Evolutionary conservation across 805 yeast genomes (phyloP).

Genomic region (Yamadazyma sp.): DNA sequence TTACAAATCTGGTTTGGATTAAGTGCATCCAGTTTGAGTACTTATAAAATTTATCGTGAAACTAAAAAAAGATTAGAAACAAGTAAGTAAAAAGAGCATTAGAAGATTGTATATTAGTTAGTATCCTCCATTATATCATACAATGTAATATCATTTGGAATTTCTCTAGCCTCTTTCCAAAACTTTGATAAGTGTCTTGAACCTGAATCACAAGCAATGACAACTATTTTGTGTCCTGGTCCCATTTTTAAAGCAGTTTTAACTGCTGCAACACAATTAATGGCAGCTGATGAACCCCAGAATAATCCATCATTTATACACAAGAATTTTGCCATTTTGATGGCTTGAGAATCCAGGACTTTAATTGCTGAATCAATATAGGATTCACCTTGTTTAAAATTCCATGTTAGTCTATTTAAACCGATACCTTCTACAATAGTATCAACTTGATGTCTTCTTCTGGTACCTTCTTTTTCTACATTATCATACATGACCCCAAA

Average conservation of each 20-base stretch:
- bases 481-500: conserved; percentile 91
- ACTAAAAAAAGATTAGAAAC: conserved; percentile 23
- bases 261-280: conserved; percentile 88
- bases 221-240: conserved; percentile 68
- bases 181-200: conserved; percentile 86
- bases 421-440: conserved; percentile 95
- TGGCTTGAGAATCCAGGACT: conserved; percentile 77
- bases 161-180: conserved; percentile 68
- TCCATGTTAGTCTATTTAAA: conserved; percentile 78
- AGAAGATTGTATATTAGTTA: neutral
- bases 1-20: conserved; percentile 47
- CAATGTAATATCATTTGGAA: conserved; percentile 32
- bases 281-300: conserved; percentile 90
- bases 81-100: no score
- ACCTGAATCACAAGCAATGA: conserved; percentile 92
- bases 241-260: conserved; percentile 44
- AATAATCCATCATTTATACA: conserved; percentile 85
- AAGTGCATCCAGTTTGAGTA: conserved; percentile 36
- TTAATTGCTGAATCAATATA: conserved; percentile 75
- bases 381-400: conserved; percentile 68
- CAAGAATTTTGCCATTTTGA: conserved; percentile 82
- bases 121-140: conserved; percentile 27
- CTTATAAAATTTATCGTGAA: conserved; percentile 38
- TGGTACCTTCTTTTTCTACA: conserved; percentile 87
- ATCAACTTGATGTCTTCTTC: conserved; percentile 95